Base-by-base conservation (phyloP, 1,284 basidiomycete genomes). In the Exobasidium rhododendri region DNA sequence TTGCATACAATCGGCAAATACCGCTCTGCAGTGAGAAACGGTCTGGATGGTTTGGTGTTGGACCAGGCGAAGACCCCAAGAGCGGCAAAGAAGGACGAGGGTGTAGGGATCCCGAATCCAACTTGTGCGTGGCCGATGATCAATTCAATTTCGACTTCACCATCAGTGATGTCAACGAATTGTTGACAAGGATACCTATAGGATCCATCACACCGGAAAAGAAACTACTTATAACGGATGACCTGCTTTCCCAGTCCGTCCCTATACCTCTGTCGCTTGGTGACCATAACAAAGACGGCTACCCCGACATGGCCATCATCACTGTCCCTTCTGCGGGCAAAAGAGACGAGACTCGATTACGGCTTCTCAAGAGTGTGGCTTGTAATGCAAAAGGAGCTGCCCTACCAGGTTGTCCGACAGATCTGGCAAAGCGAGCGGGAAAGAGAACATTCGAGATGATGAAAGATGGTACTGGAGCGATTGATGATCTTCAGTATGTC, bases 1-100 rank as follows among this genome's bases (percentile, higher is more conserved):
- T 98, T 65, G 93, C 88, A 1, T 97, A 92, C 83, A 99, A 98
- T 80, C 84, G 88, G 64, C 94, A 99, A 78, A 85, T 93, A 13
- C 87, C 88, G 0, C 83, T 97, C 0, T 99, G 96, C 78, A 72
- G 67, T 10, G 60, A 56, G 1, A 65, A 69, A 20, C 68, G 64
- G 35, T 66, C 69, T 43, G 70, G 69, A n/a, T 51, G 68, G 31
- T 65, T 70, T 44, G 70, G 73, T 45, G 73, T 62, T 5, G 64
- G 69, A 46, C 64, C 63, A 2, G 58, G 63, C 3, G 52, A 31
- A 14, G 32, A 20, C 4, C n/a, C 52, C n/a, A 6, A 20, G 4
- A 4, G 20, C 2, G 29, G 29, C 13, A 40, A n/a, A 30, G 29
- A 26, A 26, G 24, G 22, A 35, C n/a, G 4, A 4, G n/a, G n/a